Percentiles rank a stretch among this genome's conserved stretches.
These are phyloP conservation scores for Bothriochloa decipiens DNA, from an alignment of 176 grass and related monocot genomes.

Conservation along the genomic window DNA sequence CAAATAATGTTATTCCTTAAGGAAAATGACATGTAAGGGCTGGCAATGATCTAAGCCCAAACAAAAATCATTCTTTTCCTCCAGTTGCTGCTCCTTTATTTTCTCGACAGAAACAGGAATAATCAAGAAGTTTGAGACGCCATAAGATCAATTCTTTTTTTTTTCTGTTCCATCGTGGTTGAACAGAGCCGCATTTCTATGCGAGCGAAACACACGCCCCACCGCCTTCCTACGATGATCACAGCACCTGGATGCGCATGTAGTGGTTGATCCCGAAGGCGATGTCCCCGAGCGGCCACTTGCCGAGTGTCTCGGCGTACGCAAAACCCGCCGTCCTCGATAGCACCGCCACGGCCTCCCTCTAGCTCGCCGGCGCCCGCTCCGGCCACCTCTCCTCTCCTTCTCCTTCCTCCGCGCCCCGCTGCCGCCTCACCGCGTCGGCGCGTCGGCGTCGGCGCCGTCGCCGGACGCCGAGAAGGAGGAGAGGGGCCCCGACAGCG, in stretches of 20 bases:
- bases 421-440: background rate
- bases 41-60: background rate
- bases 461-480: constrained; percentile 20
- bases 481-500: constrained; percentile 50
- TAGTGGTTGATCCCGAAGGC: constrained; percentile 76
- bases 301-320: constrained; percentile 69
- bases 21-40: background rate
- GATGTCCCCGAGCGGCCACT: constrained; percentile 71
- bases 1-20: no score
- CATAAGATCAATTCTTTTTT: no score
- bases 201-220: background rate
- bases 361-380: constrained; percentile 58
- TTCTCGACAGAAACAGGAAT: background rate
- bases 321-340: constrained; percentile 54
- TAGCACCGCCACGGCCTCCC: constrained; percentile 40
- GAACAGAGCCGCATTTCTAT: background rate
- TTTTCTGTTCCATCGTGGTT: background rate
- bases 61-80: no score
- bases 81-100: background rate
- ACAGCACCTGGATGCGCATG: constrained; percentile 58
- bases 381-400: constrained; percentile 48
- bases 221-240: background rate
- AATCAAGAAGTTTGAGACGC: background rate
- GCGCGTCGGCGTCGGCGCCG: background rate
- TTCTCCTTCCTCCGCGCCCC: background rate